These are phyloP conservation scores for Mariannaea elegans DNA, from an alignment of 2,329 filamentous ascomycete species.

Conservation along the genomic window DNA sequence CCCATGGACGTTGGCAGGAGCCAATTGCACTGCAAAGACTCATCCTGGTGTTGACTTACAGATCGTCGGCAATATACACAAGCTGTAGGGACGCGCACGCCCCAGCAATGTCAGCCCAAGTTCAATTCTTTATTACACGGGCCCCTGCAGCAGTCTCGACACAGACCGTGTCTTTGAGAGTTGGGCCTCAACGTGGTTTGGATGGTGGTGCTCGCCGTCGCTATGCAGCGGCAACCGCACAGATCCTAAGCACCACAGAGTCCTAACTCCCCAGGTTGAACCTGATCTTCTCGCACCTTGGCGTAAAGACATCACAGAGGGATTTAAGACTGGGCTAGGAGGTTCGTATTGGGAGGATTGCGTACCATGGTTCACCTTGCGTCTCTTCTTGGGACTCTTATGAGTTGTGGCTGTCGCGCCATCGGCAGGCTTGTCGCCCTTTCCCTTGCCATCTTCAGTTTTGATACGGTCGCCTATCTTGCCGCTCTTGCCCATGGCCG, in stretches of 20 bases:
- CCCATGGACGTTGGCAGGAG: slow-evolving; percentile 23
- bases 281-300: slow-evolving; percentile 7
- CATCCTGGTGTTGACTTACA: slow-evolving; percentile 67
- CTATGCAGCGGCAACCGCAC: slow-evolving; percentile 26
- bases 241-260: slow-evolving; percentile 19
- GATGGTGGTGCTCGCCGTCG: slow-evolving; percentile 6
- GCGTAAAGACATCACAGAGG: background rate
- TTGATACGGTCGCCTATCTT: slow-evolving; percentile 38
- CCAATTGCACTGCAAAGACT: slow-evolving; percentile 39
- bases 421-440: slow-evolving; percentile 40
- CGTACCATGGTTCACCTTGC: slow-evolving; percentile 91
- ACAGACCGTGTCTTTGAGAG: slow-evolving; percentile 7
- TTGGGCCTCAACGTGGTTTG: slow-evolving; percentile 21
- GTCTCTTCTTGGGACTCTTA: slow-evolving; percentile 81
- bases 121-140: slow-evolving; percentile 34
- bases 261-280: slow-evolving; percentile 15
- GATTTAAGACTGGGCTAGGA: background rate
- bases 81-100: slow-evolving; percentile 58
- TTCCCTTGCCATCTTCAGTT: slow-evolving; percentile 42
- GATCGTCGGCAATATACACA: slow-evolving; percentile 91
- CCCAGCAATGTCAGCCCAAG: slow-evolving; percentile 46
- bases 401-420: slow-evolving; percentile 38
- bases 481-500: slow-evolving; percentile 44
- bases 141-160: slow-evolving; percentile 23
- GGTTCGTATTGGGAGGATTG: slow-evolving; percentile 26